Evolutionary conservation across 1,284 basidiomycete genomes (phyloP).

Genomic region (Malassezia slooffiae): DNA sequence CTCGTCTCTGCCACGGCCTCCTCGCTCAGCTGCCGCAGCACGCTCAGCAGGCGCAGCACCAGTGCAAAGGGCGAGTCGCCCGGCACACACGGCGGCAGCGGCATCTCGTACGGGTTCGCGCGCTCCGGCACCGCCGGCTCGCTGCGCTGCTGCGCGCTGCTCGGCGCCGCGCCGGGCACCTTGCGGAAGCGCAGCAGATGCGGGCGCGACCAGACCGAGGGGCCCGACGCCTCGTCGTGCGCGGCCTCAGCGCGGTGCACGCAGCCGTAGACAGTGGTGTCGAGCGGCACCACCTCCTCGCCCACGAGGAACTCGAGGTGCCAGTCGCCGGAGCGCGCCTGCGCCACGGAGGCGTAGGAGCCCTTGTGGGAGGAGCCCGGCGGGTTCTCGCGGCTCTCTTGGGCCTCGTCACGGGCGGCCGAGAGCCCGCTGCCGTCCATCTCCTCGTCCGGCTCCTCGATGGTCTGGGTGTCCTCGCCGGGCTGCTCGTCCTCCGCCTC

Average conservation of each 20-base stretch:
- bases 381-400: slow-evolving; percentile 37
- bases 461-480: background rate
- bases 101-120: slow-evolving; percentile 2
- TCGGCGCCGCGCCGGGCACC: slow-evolving; percentile 66
- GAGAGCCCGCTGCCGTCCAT: background rate
- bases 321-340: slow-evolving; percentile 84
- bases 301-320: slow-evolving; percentile 91
- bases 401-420: background rate
- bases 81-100: slow-evolving; percentile 61
- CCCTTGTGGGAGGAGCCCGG: background rate
- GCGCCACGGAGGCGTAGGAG: slow-evolving; percentile 88
- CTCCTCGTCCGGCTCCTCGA: slow-evolving; percentile 17
- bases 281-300: slow-evolving; percentile 66
- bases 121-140: too few species aligned
- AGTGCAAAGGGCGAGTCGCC: slow-evolving; percentile 75
- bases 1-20: background rate
- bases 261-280: slow-evolving; percentile 88
- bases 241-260: slow-evolving; percentile 57
- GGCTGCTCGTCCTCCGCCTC: background rate
- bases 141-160: background rate
- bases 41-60: slow-evolving; percentile 77
- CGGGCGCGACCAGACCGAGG: slow-evolving; percentile 33
- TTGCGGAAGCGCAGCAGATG: slow-evolving; percentile 84
- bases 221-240: background rate
- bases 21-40: slow-evolving; percentile 60